Evolutionary conservation across 345 rosid genomes (phyloP), one percentile per base, ranked within the genome.

Genomic region (Heritiera fomes): DNA sequence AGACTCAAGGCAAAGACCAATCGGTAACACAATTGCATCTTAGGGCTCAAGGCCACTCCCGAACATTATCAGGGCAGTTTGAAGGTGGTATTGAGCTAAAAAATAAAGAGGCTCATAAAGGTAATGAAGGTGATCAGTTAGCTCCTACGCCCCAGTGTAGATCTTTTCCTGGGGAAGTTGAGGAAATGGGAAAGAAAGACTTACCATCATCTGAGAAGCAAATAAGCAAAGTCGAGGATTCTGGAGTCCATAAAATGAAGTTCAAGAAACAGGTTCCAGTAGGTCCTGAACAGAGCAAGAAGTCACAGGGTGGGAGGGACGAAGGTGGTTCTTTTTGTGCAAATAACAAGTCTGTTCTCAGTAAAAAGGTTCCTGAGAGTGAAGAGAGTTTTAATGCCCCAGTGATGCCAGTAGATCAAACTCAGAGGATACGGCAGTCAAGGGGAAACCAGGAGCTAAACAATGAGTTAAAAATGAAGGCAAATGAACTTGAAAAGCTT

Each of bases 391-490:
- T 78, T 80, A 76, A 77, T 55, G 58, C 81, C 40, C 80, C 79
- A 55, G 40, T 78, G 55, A 78, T 85, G 77, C 63, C 45, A 23
- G 80, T 77, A 63, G 97, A 91, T 82, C 94, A 88, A 85, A 87
- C 84, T 85, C 97, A 88, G 78, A 92, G 92, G 86, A 86, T 66
- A 43, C 85, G 98, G 83, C 93, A 88, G 78, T 83, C 90, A 41
- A 94, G 93, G 87, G 99, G 98, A 79, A 96, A 90, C 87, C 98
- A 89, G 85, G 99, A 91, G 77, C 92, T 88, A 80, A 92, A 96
- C 75, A 89, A 94, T 47, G 97, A 91, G 87, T 85, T 95, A 84
- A 90, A 88, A 86, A 82, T 87, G 86, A 91, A 95, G 85, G 99
- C 97, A 63, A 85, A 87, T 81, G 98, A 95, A 83, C 94, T 95